Percentiles rank a stretch among this genome's conserved stretches.
These are phyloP conservation scores for Stevia rebaudiana DNA, from an alignment of 140 eudicot genomes.

Conservation along the genomic window DNA sequence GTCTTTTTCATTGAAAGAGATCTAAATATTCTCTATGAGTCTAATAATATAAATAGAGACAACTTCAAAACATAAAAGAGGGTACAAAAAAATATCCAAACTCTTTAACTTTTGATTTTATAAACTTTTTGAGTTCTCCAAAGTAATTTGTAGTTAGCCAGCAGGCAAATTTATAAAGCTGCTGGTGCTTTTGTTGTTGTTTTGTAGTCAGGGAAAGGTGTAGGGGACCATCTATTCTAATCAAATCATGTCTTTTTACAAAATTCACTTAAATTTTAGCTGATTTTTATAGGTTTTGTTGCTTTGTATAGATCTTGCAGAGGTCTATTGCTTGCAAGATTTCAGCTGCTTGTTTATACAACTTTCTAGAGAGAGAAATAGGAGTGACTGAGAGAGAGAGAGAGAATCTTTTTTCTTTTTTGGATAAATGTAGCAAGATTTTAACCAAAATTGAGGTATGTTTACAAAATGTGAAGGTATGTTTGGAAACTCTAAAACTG, in stretches of 20 bases:
- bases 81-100: slow-evolving; percentile 55
- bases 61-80: slow-evolving; percentile 44
- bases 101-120: slow-evolving; percentile 25
- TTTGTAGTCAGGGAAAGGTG: slow-evolving; percentile 64
- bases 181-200: slow-evolving; percentile 56
- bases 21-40: slow-evolving; percentile 40
- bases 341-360: slow-evolving; percentile 41
- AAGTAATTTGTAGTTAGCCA: slow-evolving; percentile 48
- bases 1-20: slow-evolving; percentile 21
- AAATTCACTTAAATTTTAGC: slow-evolving; percentile 53
- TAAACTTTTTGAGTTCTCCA: slow-evolving; percentile 64
- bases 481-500: slow-evolving; percentile 25
- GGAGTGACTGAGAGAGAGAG: slow-evolving; percentile 18
- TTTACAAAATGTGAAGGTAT: slow-evolving; percentile 27
- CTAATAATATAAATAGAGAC: slow-evolving; percentile 44
- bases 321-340: slow-evolving; percentile 55
- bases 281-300: slow-evolving; percentile 39
- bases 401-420: slow-evolving; percentile 48
- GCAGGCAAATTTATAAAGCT: slow-evolving; percentile 56
- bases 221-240: slow-evolving; percentile 65
- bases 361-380: slow-evolving; percentile 27
- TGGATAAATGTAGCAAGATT: slow-evolving; percentile 37
- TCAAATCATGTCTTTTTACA: slow-evolving; percentile 52
- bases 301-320: slow-evolving; percentile 52
- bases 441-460: slow-evolving; percentile 44